Conservation (phyloP, 805 yeast species). For the Lipomyces yamadae region DNA sequence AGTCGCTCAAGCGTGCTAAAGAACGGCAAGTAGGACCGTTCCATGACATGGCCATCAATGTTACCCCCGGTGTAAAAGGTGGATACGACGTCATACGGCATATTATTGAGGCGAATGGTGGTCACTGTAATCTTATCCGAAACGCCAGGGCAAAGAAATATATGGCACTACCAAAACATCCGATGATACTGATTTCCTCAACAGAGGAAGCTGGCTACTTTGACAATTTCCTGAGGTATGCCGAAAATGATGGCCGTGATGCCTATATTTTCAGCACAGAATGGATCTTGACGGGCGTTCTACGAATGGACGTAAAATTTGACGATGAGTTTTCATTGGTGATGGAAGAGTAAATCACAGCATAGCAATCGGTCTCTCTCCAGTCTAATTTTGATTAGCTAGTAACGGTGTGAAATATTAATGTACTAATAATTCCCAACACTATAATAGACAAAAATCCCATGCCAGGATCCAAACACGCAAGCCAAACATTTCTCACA, state of each 20-base stretch:
- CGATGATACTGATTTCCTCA: constrained; percentile 35
- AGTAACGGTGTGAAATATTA: background rate
- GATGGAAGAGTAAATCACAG: background rate
- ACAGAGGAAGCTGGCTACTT: constrained; percentile 33
- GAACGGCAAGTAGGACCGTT: constrained; percentile 50
- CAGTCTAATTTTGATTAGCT: background rate
- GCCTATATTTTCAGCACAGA: constrained; percentile 33
- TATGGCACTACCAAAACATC: constrained; percentile 14
- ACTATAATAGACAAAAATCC: background rate
- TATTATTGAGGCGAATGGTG: constrained; percentile 67
- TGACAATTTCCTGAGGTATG: constrained; percentile 20
- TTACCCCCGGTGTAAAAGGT: constrained; percentile 64
- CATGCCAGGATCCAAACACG: background rate
- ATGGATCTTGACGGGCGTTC: constrained; percentile 39
- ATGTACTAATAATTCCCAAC: background rate
- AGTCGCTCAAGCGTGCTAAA: constrained; percentile 39
- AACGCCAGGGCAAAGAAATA: constrained; percentile 37
- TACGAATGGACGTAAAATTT: constrained; percentile 36
- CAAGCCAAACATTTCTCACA: background rate
- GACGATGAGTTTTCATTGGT: constrained; percentile 29
- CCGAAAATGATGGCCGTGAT: constrained; percentile 17
- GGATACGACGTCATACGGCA: constrained; percentile 60
- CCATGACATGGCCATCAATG: constrained; percentile 54
- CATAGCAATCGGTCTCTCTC: background rate
- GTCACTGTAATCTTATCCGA: constrained; percentile 44